Evolutionary conservation across 305 asterid genomes (phyloP).

Genomic region (Euphrasia arctica): DNA sequence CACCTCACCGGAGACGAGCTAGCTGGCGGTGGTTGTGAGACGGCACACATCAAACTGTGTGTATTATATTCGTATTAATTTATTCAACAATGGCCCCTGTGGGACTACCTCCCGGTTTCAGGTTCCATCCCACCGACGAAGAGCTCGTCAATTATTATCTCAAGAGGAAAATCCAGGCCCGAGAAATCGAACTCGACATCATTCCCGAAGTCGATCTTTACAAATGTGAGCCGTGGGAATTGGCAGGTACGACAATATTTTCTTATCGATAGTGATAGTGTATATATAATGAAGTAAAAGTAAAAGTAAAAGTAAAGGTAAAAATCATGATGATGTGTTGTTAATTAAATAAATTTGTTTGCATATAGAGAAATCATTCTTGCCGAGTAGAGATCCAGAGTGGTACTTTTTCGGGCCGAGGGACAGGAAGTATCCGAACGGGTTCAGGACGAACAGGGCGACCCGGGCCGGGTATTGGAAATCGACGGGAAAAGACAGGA

Average conservation of each 20-base stretch:
- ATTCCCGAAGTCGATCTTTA: conserved; percentile 97
- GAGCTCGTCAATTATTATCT: conserved; percentile 88
- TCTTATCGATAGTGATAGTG: too few relatives aligned
- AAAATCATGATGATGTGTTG: too few relatives aligned
- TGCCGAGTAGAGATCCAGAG: conserved; percentile 94
- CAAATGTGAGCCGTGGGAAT: conserved; percentile 99
- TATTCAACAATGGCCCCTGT: conserved; percentile 67
- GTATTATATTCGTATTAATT: too few relatives aligned
- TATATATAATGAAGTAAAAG: too few relatives aligned
- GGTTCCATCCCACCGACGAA: conserved; percentile 97
- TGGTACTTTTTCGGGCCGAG: conserved; percentile 97
- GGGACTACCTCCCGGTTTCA: conserved; percentile 94
- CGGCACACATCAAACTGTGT: neutral
- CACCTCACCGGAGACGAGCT: neutral
- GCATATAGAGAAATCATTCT: conserved; percentile 64
- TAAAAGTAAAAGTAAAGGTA: too few relatives aligned
- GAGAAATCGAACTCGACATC: conserved; percentile 83
- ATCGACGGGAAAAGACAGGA: conserved; percentile 83
- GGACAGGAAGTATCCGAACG: conserved; percentile 94
- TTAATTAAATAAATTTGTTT: too few relatives aligned
- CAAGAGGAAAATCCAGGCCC: conserved; percentile 81
- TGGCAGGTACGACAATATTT: conserved; percentile 52
- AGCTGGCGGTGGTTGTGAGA: conserved; percentile 19
- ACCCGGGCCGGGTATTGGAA: conserved; percentile 95
- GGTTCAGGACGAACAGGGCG: conserved; percentile 89